Base-by-base conservation (phyloP, 345 rosid genomes). In the Punica granatum region DNA sequence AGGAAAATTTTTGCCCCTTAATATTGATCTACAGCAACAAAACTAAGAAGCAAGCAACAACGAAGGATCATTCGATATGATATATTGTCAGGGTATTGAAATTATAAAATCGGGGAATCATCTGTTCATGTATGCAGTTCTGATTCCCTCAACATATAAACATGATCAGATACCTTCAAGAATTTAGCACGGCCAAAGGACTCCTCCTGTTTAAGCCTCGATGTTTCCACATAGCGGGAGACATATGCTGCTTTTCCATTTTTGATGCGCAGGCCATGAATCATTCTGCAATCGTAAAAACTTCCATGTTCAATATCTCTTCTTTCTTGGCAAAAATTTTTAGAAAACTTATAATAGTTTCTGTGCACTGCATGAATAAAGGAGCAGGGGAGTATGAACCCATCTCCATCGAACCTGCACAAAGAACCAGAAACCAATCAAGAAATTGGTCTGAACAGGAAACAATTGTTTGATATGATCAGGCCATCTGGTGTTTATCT, bases 361-460 rank as follows among this genome's bases (percentile, higher is more conserved):
- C 13, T 28, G 34, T 13, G 34, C 5, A n/a, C 13, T 28, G 34
- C 25, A 28, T 19, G 16, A 37, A 37, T 4, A 49, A 0, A 13
- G 25, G 25, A 30, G 34, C 2, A 56, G 2, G 33, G 30, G 68
- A 70, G 28, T 56, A 82, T 94, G 32, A 75, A 91, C 99, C 99
- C 99, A 75, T 94, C 99, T 78, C 99, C 99, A 78, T 94, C 97
- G 74, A 94, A 94, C 99, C 98, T 93, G 92, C 76, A 77, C 48
- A n/a, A n/a, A 54, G n/a, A 66, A 65, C 18, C 16, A 37, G 41
- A 37, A 37, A 37, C 5, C 11, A 11, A 37, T 37, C 41, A 37
- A 37, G 5, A 11, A 37, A 37, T 37, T 37, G 88, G 90, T 97
- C 97, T 90, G 90, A 74, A 78, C 48, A 37, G 41, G 41, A 37